Conservation (phyloP, 2,329 filamentous ascomycete genomes). For the Fusarium succisae region DNA sequence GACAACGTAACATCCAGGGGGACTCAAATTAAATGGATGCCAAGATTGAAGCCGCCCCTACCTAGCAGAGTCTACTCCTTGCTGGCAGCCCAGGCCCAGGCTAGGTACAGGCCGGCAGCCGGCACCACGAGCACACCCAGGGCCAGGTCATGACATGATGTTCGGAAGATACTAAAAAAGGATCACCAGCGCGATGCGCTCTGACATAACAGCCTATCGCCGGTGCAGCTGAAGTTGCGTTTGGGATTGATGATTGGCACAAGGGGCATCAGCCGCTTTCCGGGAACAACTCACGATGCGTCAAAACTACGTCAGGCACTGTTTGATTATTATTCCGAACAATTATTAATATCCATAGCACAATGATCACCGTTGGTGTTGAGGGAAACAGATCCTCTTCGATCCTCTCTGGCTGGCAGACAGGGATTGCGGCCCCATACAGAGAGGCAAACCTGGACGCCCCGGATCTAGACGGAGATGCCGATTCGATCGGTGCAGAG, state of each 20-base stretch:
- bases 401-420: not conserved
- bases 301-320: conserved; percentile 31
- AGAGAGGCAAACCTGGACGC: not conserved
- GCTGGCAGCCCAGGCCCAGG: not conserved
- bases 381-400: not conserved
- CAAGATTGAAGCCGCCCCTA: conserved; percentile 10
- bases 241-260: conserved; percentile 18
- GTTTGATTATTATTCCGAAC: not conserved
- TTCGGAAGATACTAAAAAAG: conserved; percentile 28
- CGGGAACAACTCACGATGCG: conserved; percentile 32
- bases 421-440: not conserved
- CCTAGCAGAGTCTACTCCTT: not conserved
- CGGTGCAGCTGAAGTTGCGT: conserved; percentile 1
- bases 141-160: not conserved
- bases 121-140: not conserved
- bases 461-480: conserved; percentile 19
- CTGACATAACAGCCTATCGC: not conserved
- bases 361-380: not conserved
- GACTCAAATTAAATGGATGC: conserved; percentile 16
- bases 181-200: conserved; percentile 26
- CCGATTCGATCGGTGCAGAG: conserved; percentile 21
- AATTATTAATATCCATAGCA: not conserved
- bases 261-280: conserved; percentile 22
- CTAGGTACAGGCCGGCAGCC: conserved; percentile 3
- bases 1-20: not conserved